Evolutionary conservation across 306 rosid genomes (phyloP).

Genomic region (Geum urbanum): DNA sequence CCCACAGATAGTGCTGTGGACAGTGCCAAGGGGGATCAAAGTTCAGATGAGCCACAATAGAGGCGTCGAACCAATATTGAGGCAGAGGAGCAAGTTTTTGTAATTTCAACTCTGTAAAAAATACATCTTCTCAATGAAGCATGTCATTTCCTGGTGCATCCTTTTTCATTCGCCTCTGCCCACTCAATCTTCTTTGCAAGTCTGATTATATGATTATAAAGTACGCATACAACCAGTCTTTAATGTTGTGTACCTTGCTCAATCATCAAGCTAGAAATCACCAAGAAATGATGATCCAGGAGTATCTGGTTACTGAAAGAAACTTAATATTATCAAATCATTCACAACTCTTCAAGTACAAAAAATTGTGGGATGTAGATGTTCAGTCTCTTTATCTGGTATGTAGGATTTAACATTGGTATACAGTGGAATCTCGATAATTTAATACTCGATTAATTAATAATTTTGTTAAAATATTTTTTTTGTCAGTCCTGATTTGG

Average conservation of each 20-base stretch:
- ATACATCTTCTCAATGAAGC: slow-evolving; percentile 14
- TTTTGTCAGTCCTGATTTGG: too few relatives aligned
- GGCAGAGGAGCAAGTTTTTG: slow-evolving; percentile 24
- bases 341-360: too few relatives aligned
- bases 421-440: too few relatives aligned
- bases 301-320: not conserved
- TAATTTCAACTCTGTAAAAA: not conserved
- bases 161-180: not conserved
- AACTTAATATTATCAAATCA: not conserved
- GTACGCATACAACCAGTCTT: slow-evolving; percentile 3
- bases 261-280: not conserved
- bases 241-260: not conserved
- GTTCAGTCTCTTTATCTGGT: too few relatives aligned
- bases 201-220: slow-evolving; percentile 2
- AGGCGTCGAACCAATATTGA: slow-evolving; percentile 26
- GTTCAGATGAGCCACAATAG: slow-evolving; percentile 44
- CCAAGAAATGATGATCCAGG: slow-evolving; percentile 4
- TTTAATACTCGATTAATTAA: too few relatives aligned
- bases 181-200: not conserved
- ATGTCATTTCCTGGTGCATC: not conserved
- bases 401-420: too few relatives aligned
- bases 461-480: too few relatives aligned
- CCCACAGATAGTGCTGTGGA: slow-evolving; percentile 31
- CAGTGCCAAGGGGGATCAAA: slow-evolving; percentile 46
- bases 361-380: too few relatives aligned